These are phyloP conservation scores for Sclerotinia glacialis DNA, from an alignment of 2,329 filamentous ascomycete species.

Conservation along the genomic window DNA sequence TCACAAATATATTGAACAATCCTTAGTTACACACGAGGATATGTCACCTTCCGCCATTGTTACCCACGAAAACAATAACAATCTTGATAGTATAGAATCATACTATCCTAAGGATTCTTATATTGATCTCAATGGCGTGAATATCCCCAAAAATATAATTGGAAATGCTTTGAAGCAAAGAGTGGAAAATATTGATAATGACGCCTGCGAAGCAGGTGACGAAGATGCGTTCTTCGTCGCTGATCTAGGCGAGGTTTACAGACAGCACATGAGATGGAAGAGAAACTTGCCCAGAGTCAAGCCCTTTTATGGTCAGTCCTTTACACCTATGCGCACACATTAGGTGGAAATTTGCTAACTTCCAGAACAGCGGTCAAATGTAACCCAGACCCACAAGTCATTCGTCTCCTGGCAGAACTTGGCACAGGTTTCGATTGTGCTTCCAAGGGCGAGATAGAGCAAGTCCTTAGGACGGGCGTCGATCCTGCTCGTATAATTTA, in stretches of 20 bases:
- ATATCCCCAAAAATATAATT: constrained; percentile 72
- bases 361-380: constrained; percentile 80
- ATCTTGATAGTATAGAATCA: constrained; percentile 35
- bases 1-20: constrained; percentile 24
- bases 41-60: constrained; percentile 70
- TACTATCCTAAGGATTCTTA: constrained; percentile 35
- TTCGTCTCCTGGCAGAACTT: constrained; percentile 81
- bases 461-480: constrained; percentile 78
- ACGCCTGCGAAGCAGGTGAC: constrained; percentile 84
- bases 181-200: constrained; percentile 78
- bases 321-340: constrained; percentile 20
- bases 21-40: constrained; percentile 38
- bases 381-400: constrained; percentile 88
- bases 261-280: constrained; percentile 98
- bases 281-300: constrained; percentile 86
- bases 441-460: constrained; percentile 95
- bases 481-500: constrained; percentile 94
- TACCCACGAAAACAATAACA: constrained; percentile 45
- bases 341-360: constrained; percentile 24
- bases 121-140: constrained; percentile 36
- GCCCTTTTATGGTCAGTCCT: constrained; percentile 81
- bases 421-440: constrained; percentile 98
- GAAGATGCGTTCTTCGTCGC: constrained; percentile 99
- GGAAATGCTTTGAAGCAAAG: constrained; percentile 82
- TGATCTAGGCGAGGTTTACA: constrained; percentile 96